Percentiles rank a stretch among this genome's conserved stretches.
Evolutionary conservation across 2,329 filamentous ascomycete species (phyloP).

Genomic region (Fusarium sp.): DNA sequence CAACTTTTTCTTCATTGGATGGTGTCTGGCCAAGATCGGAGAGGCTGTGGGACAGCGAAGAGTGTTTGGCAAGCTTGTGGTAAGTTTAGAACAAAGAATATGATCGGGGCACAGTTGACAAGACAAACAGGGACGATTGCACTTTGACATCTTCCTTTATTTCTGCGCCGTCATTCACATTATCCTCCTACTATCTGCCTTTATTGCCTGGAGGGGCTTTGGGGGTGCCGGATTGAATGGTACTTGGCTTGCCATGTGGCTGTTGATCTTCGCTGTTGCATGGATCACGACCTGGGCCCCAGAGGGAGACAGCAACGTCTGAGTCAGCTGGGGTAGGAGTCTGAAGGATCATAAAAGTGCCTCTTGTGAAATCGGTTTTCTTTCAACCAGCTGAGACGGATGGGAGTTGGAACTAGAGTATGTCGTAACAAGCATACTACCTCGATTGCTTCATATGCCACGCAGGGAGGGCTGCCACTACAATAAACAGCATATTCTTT

Average conservation of each 20-base stretch:
- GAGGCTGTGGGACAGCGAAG: neutral
- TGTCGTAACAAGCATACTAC: neutral
- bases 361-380: neutral
- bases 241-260: neutral
- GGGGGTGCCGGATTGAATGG: neutral
- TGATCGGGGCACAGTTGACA: neutral
- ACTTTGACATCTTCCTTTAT: neutral
- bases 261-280: neutral
- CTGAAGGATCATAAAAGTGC: neutral
- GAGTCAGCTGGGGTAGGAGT: neutral
- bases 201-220: neutral
- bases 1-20: constrained; percentile 3
- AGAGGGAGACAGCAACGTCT: neutral
- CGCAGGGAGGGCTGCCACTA: neutral
- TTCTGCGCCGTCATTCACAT: neutral
- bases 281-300: neutral
- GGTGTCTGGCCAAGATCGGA: neutral
- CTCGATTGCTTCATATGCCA: neutral
- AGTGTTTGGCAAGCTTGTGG: neutral
- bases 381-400: neutral
- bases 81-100: neutral
- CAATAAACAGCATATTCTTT: neutral
- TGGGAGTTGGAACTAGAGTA: neutral
- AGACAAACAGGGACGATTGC: neutral
- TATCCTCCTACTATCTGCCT: neutral